Conservation (phyloP, 768 basidiomycete genomes). For the Agaricus subrufescens region DNA sequence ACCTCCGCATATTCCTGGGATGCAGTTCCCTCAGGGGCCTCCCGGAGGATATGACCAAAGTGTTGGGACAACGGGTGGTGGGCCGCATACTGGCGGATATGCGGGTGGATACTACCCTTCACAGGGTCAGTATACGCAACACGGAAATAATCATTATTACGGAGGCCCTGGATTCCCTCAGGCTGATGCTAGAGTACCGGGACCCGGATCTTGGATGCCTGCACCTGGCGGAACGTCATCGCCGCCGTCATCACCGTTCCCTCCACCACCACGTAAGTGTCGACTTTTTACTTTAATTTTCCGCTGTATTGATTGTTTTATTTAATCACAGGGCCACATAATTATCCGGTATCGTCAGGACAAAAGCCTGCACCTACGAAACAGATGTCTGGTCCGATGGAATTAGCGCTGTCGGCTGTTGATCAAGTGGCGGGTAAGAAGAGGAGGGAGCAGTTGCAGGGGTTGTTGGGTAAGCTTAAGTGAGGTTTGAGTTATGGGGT, state of each 20-base stretch:
- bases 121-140: conserved; percentile 7
- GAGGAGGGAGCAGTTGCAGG: conserved; percentile 45
- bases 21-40: conserved; percentile 22
- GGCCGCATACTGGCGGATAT: conserved; percentile 1
- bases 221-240: background rate
- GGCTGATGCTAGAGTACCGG: background rate
- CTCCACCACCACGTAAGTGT: conserved; percentile 18
- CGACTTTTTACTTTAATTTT: background rate
- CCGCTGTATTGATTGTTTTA: background rate
- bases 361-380: conserved; percentile 22
- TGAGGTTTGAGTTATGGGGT: conserved; percentile 12
- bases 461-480: conserved; percentile 43
- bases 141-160: conserved; percentile 13
- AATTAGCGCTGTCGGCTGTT: conserved; percentile 43
- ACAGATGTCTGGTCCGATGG: conserved; percentile 25
- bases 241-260: background rate
- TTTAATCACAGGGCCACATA: background rate
- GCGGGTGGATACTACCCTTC: background rate
- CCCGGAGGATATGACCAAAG: conserved; percentile 15
- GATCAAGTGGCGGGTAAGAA: conserved; percentile 53
- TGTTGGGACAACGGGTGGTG: conserved; percentile 11
- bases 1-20: conserved; percentile 8
- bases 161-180: conserved; percentile 2
- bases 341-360: conserved; percentile 18
- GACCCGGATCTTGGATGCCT: background rate